Base-by-base conservation (phyloP, 257 asterid genomes). In the Solanum lycopersicoides region DNA sequence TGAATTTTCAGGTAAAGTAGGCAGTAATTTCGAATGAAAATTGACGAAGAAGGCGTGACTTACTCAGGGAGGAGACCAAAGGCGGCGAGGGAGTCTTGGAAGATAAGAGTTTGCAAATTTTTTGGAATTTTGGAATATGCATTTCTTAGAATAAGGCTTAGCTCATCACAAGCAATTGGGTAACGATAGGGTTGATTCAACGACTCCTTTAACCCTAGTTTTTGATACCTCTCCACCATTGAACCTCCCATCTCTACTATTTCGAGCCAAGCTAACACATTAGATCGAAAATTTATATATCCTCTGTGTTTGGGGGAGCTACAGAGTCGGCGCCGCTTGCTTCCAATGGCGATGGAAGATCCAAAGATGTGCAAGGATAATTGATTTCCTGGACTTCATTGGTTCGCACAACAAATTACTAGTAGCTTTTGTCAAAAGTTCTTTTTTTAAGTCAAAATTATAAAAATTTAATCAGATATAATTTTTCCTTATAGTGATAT, bases 51-150 rank as follows among this genome's bases (percentile, higher is more conserved):
- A 69, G 7, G 7, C 10, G 39, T 44, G 37, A 89, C 93, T 88
- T 90, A 94, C 98, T 87, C 82, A 23, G 98, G 98, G 42, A 96
- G 98, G 86, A 94, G 90, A 91, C 85, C 89, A 92, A 95, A 95
- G 89, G 98, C 98, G 89, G 88, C 66, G 88, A 96, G 91, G 71
- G 93, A 91, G 44, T 95, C 99, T 44, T 94, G 92, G 84, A 94
- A 96, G 77, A 96, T 47, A 44, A 92, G 90, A n/a, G 93, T 91
- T 89, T 93, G 98, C 68, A 95, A 91, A 87, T 68, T 59, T 89
- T 96, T 95, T 76, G 98, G 94, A 88, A 89, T 53, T 83, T 86
- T 85, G 23, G 97, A 85, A 87, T 92, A 96, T 34, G 91, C 95
- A 41, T 90, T 86, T 87, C 90, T 91, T 25, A 96, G 93, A 84